Percentiles rank a stretch among this genome's conserved stretches.
Evolutionary conservation across 2,329 filamentous ascomycete species (phyloP).

Genomic region (Ophiostoma sp.): DNA sequence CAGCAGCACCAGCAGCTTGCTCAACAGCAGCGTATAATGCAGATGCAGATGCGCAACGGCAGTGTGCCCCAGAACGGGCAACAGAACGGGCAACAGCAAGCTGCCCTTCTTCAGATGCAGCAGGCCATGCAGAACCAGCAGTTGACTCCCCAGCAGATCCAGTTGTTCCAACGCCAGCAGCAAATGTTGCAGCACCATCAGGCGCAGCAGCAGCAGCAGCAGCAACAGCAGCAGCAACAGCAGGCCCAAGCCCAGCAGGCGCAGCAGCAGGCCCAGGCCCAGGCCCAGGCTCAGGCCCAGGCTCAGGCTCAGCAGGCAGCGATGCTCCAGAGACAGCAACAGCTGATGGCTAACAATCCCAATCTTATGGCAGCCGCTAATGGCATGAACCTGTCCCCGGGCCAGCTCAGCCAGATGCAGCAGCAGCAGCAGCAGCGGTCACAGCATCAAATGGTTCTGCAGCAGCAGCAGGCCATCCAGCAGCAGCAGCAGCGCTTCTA

Average conservation of each 20-base stretch:
- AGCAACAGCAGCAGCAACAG: slow-evolving; percentile 31
- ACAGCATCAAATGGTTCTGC: slow-evolving; percentile 27
- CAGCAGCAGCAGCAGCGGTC: slow-evolving; percentile 30
- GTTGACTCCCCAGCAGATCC: slow-evolving; percentile 28
- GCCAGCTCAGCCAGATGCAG: slow-evolving; percentile 30
- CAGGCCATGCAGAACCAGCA: slow-evolving; percentile 27
- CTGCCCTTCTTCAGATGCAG: slow-evolving; percentile 28
- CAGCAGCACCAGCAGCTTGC: slow-evolving; percentile 10
- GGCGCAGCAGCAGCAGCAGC: slow-evolving; percentile 29
- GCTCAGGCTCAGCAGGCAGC: slow-evolving; percentile 32
- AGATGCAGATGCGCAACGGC: slow-evolving; percentile 19
- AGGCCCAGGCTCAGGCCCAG: slow-evolving; percentile 30
- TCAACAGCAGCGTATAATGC: slow-evolving; percentile 14
- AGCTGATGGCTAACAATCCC: slow-evolving; percentile 29
- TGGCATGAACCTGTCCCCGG: slow-evolving; percentile 31
- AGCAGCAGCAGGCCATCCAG: slow-evolving; percentile 26
- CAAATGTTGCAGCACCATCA: slow-evolving; percentile 27
- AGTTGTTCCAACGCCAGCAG: slow-evolving; percentile 31
- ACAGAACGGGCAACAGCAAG: slow-evolving; percentile 20
- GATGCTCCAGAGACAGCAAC: slow-evolving; percentile 40
- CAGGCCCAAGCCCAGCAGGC: slow-evolving; percentile 30
- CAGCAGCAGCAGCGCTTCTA: slow-evolving; percentile 34
- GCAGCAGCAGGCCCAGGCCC: slow-evolving; percentile 29
- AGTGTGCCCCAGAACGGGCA: slow-evolving; percentile 8
- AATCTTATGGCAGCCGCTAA: slow-evolving; percentile 30